Percentiles rank a stretch among this genome's conserved stretches.
Conservation (phyloP, 805 yeast species). For the Candida ortonii region DNA sequence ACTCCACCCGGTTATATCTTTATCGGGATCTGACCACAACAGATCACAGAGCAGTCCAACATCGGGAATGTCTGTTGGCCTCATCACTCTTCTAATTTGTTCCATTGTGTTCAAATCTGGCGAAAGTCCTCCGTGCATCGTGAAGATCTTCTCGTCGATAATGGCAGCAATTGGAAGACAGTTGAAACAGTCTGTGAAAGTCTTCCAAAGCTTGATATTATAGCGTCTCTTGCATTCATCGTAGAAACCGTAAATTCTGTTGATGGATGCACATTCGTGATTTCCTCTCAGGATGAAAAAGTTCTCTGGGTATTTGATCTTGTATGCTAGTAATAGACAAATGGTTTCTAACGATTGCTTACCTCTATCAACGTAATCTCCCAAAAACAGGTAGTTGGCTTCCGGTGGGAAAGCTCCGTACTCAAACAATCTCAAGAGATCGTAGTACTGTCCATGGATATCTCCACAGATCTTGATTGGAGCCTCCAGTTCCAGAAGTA, state of each 20-base stretch:
- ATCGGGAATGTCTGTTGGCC: slow-evolving; percentile 99
- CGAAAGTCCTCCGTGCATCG: slow-evolving; percentile 98
- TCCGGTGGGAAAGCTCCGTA: slow-evolving; percentile 99
- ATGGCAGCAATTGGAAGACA: slow-evolving; percentile 98
- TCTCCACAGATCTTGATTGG: slow-evolving; percentile 98
- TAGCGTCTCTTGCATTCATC: slow-evolving; percentile 98
- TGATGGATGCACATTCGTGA: slow-evolving; percentile 97
- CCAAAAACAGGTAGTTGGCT: slow-evolving; percentile 91
- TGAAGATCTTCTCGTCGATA: slow-evolving; percentile 94
- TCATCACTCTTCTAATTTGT: slow-evolving; percentile 97
- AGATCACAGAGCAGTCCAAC: slow-evolving; percentile 94
- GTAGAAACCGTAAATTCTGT: slow-evolving; percentile 96
- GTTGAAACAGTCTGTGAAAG: slow-evolving; percentile 97
- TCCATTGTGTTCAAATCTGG: slow-evolving; percentile 98
- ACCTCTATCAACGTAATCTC: slow-evolving; percentile 98
- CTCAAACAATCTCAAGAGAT: slow-evolving; percentile 89
- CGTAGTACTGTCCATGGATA: slow-evolving; percentile 98
- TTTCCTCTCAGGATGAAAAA: slow-evolving; percentile 95
- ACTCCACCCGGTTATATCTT: slow-evolving; percentile 97
- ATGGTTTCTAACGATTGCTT: slow-evolving; percentile 96
- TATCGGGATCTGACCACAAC: slow-evolving; percentile 98
- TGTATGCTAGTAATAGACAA: slow-evolving; percentile 89
- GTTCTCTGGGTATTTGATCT: slow-evolving; percentile 97
- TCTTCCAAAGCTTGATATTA: slow-evolving; percentile 97
- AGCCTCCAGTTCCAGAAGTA: slow-evolving; percentile 90